Conservation (phyloP, 371 early-diverging fungal genomes). For the Sporodiniella umbellata region DNA sequence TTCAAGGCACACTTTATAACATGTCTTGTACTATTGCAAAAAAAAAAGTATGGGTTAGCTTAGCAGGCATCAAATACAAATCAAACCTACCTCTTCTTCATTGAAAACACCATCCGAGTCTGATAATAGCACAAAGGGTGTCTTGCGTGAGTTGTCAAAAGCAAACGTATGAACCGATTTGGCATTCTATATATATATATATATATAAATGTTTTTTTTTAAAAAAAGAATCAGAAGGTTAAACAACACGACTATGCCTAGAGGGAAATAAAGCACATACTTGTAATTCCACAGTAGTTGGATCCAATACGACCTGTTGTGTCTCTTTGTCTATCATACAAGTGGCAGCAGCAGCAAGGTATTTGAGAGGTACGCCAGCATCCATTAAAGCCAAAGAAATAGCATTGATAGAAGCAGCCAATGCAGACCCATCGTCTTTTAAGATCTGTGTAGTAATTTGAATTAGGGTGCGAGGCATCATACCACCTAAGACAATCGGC, state of each 20-base stretch:
- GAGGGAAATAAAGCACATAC: slow-evolving; percentile 33
- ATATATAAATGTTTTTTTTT: neutral
- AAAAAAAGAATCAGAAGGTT: too few relatives aligned
- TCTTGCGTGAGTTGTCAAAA: slow-evolving; percentile 58
- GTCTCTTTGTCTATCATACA: slow-evolving; percentile 60
- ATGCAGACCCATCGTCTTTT: slow-evolving; percentile 82
- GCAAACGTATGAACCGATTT: slow-evolving; percentile 83
- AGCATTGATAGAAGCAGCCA: slow-evolving; percentile 83
- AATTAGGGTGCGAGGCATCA: slow-evolving; percentile 88
- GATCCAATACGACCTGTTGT: slow-evolving; percentile 76
- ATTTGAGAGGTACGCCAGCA: slow-evolving; percentile 86
- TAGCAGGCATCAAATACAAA: too few relatives aligned
- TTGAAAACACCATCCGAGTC: slow-evolving; percentile 72
- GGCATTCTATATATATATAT: slow-evolving; percentile 41
- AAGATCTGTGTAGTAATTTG: slow-evolving; percentile 82
- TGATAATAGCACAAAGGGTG: slow-evolving; percentile 40
- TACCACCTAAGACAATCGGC: slow-evolving; percentile 65
- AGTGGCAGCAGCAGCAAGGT: slow-evolving; percentile 69
- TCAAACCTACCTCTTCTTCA: slow-evolving; percentile 62
- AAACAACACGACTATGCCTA: too few relatives aligned
- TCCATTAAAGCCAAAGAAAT: slow-evolving; percentile 82
- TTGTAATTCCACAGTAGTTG: slow-evolving; percentile 69
- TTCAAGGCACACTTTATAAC: slow-evolving; percentile 42
- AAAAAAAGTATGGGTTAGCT: too few relatives aligned
- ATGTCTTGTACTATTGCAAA: slow-evolving; percentile 41